Evolutionary conservation across 495 filamentous ascomycete species (phyloP), one percentile per base, ranked within the genome.

Genomic region (Cercophora sp.): DNA sequence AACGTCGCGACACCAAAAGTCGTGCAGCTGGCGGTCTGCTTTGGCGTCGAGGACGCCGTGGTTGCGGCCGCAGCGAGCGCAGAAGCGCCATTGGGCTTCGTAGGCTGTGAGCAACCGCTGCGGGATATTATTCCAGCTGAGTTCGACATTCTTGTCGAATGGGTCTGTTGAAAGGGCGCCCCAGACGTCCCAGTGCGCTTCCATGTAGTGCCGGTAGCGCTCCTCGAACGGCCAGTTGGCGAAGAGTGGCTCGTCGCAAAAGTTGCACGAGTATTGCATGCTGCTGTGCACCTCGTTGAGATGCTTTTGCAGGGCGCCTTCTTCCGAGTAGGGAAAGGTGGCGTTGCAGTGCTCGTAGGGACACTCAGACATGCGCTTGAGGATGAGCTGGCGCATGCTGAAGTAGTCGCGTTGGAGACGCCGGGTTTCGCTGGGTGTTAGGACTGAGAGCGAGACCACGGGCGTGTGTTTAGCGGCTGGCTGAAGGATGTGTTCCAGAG

Each of bases 341-440:
- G 34, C 54, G 15, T 57, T 18, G 46, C 71, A 74, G 26, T 52
- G 60, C 1, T 37, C 18, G 44, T 69, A 71, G 0, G 69, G 70
- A 18, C 71, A 74, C 49, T 64, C 52, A 43, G 57, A 52, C 4
- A 48, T 57, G 23, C 69, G 63, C 47, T 61, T 59, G 1, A 75
- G 59, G 1, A 65, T 40, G 6, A 71, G 51, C 46, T 56, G 61
- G 23, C 69, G 69, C 39, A 73, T 56, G 27, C 52, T 47, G 19
- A 62, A 59, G 16, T 67, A 59, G 46, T 68, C 61, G 8, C 36
- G 46, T 26, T 74, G 66, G 8, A 73, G 60, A 13, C 61, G 56
- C 5, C 62, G 64, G 1, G 59, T 26, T 56, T 75, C 72, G 9
- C 61, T 63, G 2, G 72, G 70, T 16, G 71, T 75, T 50, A 70